These are phyloP conservation scores for Mrakia frigida DNA, from an alignment of 768 basidiomycete genomes.

Conservation along the genomic window DNA sequence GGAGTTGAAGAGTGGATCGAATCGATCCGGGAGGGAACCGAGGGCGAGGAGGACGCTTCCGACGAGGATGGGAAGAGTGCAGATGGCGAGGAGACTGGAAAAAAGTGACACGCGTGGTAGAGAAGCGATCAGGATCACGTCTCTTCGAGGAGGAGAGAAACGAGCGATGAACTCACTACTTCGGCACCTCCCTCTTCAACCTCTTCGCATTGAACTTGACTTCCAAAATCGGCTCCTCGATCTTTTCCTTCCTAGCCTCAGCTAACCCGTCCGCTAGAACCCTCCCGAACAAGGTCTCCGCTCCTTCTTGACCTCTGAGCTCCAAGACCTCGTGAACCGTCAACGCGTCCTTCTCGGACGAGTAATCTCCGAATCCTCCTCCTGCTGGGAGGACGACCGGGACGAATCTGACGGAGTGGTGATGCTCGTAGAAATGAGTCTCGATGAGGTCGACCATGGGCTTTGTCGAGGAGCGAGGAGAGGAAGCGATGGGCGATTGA, in stretches of 20 bases:
- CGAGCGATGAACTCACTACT: not conserved
- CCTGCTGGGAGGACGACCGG: slow-evolving; percentile 8
- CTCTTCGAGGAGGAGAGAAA: not conserved
- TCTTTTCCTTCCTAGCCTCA: not conserved
- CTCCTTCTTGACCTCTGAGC: not conserved
- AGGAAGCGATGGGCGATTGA: not conserved
- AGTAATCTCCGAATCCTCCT: slow-evolving; percentile 11
- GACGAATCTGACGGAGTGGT: slow-evolving; percentile 1
- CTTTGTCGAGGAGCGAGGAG: not conserved
- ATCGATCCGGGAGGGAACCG: slow-evolving; percentile 2
- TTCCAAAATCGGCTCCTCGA: slow-evolving; percentile 1
- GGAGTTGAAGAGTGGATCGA: not conserved
- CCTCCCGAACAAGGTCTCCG: not conserved
- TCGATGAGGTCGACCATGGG: not conserved
- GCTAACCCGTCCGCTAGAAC: not conserved
- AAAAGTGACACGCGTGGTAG: not conserved
- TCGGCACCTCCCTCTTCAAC: slow-evolving; percentile 8
- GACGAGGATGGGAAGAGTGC: not conserved
- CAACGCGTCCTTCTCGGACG: not conserved
- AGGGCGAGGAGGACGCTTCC: slow-evolving; percentile 1
- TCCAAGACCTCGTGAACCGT: slow-evolving; percentile 1
- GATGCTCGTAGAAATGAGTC: not conserved
- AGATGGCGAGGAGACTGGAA: not conserved
- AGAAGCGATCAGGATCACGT: not conserved
- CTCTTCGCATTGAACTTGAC: slow-evolving; percentile 10